Evolutionary conservation across 2,329 filamentous ascomycete species (phyloP).

Genomic region (Fusarium nisikadoi): DNA sequence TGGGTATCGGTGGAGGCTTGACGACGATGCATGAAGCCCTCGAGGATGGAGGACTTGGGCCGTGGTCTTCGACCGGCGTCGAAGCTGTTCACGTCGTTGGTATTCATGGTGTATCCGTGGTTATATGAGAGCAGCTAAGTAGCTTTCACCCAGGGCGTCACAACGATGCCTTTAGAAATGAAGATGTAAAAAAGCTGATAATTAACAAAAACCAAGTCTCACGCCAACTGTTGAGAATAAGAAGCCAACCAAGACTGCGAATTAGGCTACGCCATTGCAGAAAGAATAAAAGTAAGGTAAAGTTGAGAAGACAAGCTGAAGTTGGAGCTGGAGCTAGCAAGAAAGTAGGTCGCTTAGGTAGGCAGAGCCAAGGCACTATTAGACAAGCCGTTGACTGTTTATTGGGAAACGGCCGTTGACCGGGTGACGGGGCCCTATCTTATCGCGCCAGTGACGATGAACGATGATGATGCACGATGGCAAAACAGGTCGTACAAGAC

Average conservation of each 20-base stretch:
- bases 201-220: conserved; percentile 24
- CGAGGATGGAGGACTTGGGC: conserved; percentile 61
- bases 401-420: conserved; percentile 40
- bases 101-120: conserved; percentile 21
- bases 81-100: conserved; percentile 24
- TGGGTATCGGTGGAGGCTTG: conserved; percentile 58
- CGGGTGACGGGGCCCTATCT: conserved; percentile 37
- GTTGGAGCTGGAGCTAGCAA: conserved; percentile 27
- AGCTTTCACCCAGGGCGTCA: background rate
- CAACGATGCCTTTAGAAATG: conserved; percentile 11
- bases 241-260: conserved; percentile 31
- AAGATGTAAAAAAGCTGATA: conserved; percentile 14
- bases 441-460: conserved; percentile 32
- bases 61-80: conserved; percentile 51
- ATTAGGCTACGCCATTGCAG: conserved; percentile 42
- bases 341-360: conserved; percentile 26
- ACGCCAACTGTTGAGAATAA: conserved; percentile 23
- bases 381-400: conserved; percentile 45
- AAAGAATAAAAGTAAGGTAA: conserved; percentile 29
- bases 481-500: background rate
- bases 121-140: conserved; percentile 18
- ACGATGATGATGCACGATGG: conserved; percentile 22
- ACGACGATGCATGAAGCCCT: conserved; percentile 61
- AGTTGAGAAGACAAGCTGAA: conserved; percentile 29
- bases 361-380: conserved; percentile 27